Conservation (phyloP, 495 filamentous ascomycete species). For the Penicillium odoratum region DNA sequence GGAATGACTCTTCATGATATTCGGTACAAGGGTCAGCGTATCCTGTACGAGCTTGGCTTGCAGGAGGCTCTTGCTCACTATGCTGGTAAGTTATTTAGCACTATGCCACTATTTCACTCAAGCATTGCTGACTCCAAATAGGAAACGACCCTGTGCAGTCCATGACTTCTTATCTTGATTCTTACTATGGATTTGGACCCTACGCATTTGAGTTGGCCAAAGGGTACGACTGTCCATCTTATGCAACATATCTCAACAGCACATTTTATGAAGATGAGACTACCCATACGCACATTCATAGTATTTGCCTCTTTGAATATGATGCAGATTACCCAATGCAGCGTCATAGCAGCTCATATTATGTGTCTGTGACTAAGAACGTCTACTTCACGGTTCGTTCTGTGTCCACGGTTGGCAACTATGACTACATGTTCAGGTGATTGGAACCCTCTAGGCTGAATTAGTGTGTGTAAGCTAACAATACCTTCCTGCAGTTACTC, state of each 20-base stretch:
- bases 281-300: neutral
- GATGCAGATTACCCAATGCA: conserved; percentile 2
- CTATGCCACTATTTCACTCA: neutral
- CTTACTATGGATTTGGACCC: neutral
- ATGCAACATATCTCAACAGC: neutral
- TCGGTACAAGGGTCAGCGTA: neutral
- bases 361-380: conserved; percentile 1
- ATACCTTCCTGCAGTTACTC: neutral
- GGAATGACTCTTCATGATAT: neutral
- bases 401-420: neutral
- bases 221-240: neutral
- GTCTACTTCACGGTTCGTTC: conserved; percentile 1
- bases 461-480: neutral
- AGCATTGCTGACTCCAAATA: neutral
- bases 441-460: too few relatives aligned
- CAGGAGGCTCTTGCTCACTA: neutral
- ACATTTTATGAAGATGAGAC: neutral
- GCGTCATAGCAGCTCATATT: neutral
- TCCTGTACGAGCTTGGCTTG: neutral
- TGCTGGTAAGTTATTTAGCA: neutral
- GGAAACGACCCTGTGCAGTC: neutral
- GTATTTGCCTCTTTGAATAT: conserved; percentile 5
- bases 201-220: neutral
- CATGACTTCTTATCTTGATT: neutral
- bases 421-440: conserved; percentile 1